Percentiles rank a stretch among this genome's conserved stretches.
Evolutionary conservation across 2,329 filamentous ascomycete species (phyloP).

Genomic region (Aquanectria penicillioides): DNA sequence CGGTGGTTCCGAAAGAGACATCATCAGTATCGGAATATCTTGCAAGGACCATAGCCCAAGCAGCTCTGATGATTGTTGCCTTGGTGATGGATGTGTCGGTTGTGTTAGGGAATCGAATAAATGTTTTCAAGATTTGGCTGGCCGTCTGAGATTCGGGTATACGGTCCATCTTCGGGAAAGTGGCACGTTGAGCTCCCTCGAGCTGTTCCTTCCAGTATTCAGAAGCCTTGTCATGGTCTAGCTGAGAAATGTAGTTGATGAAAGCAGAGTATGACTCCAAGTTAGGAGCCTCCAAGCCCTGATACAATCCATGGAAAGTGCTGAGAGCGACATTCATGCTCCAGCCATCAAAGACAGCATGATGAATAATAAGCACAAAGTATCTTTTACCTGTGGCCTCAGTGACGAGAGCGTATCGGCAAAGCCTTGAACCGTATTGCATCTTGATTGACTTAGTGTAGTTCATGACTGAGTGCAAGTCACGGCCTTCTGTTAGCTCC

Average conservation of each 20-base stretch:
- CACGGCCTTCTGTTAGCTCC: background rate
- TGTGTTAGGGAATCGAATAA: conserved; percentile 50
- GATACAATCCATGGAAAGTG: background rate
- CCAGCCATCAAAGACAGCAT: conserved; percentile 39
- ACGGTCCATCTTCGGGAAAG: background rate
- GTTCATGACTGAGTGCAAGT: background rate
- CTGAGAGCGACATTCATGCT: conserved; percentile 16
- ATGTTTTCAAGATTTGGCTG: conserved; percentile 54
- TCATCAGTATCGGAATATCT: conserved; percentile 55
- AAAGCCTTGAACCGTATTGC: conserved; percentile 3
- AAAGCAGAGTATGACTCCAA: conserved; percentile 1
- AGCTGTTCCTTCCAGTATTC: conserved; percentile 2
- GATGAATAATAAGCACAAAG: conserved; percentile 31
- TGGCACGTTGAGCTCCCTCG: background rate
- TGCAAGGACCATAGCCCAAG: conserved; percentile 61
- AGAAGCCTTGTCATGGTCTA: background rate
- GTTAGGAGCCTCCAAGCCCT: background rate
- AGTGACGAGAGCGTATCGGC: conserved; percentile 3
- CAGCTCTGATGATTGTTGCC: conserved; percentile 45
- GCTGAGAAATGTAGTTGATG: background rate
- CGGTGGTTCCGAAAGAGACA: conserved; percentile 54
- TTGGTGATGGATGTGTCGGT: conserved; percentile 9
- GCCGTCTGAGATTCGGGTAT: background rate
- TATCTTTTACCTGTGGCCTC: background rate
- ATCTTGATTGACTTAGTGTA: background rate